phyloP scores from a whole-genome alignment of 2,329 filamentous ascomycete species.

The Rachicladosporium sp. region DNA sequence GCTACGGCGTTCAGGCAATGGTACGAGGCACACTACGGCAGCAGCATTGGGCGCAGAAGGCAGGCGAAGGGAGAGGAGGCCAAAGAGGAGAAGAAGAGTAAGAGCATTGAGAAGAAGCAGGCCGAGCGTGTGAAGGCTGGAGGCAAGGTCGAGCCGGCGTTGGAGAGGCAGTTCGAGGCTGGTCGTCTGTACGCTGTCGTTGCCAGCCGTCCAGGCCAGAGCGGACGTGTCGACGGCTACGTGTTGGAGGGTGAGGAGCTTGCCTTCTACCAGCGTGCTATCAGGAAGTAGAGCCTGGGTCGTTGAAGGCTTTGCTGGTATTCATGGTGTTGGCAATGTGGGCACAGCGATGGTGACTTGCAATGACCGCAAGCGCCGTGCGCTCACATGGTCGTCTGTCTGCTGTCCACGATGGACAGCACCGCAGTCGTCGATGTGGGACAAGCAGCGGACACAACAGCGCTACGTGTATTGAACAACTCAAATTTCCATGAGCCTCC shows the following conservation, averaged over 20 bases:
- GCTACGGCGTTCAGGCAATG: constrained; percentile 98
- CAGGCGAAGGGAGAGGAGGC: constrained; percentile 45
- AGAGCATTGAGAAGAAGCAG: constrained; percentile 94
- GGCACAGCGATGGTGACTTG: too few species aligned
- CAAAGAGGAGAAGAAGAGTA: constrained; percentile 73
- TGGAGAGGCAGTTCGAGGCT: constrained; percentile 99
- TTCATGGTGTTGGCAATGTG: too few species aligned
- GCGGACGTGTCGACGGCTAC: constrained; percentile 92
- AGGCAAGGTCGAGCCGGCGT: constrained; percentile 83
- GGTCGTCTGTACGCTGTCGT: constrained; percentile 93
- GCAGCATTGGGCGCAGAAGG: constrained; percentile 77
- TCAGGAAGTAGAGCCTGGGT: constrained; percentile 70
- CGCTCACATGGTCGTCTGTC: too few species aligned
- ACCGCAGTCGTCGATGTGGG: too few species aligned
- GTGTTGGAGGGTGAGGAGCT: constrained; percentile 98
- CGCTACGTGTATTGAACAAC: too few species aligned
- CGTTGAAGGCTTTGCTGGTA: too few species aligned
- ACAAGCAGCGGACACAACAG: too few species aligned
- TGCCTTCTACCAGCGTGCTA: constrained; percentile 99
- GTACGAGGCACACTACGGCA: constrained; percentile 99
- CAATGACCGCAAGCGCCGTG: too few species aligned
- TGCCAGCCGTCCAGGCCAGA: constrained; percentile 89
- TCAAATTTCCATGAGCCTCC: too few species aligned
- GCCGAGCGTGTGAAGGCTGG: constrained; percentile 64
- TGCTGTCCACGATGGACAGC: too few species aligned